phyloP scores from a whole-genome alignment of 2,329 filamentous ascomycete species.

The Lasiodiplodia sp. region DNA sequence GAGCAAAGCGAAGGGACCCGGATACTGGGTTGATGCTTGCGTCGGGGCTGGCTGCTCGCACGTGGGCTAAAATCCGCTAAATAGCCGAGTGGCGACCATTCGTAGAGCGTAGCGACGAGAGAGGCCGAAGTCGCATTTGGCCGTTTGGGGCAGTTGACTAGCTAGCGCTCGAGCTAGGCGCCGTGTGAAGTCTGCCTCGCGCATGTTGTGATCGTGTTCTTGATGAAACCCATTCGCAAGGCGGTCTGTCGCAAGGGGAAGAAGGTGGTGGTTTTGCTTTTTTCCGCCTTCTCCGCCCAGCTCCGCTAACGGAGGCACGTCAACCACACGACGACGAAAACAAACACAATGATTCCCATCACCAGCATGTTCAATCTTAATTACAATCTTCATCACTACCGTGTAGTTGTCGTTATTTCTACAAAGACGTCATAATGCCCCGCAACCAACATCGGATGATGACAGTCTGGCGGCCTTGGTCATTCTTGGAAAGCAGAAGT shows the following conservation, averaged over 20 bases:
- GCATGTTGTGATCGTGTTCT: not conserved
- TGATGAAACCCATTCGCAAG: not conserved
- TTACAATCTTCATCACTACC: not conserved
- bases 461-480: not conserved
- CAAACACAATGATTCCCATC: not conserved
- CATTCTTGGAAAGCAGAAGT: not conserved
- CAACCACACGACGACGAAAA: not conserved
- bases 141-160: not conserved
- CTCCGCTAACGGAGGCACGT: conserved; percentile 3
- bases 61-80: not conserved
- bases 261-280: not conserved
- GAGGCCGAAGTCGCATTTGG: not conserved
- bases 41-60: not conserved
- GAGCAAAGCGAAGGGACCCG: not conserved
- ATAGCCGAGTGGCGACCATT: not conserved
- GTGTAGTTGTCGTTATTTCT: not conserved
- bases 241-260: conserved; percentile 6
- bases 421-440: not conserved
- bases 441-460: not conserved
- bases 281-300: not conserved
- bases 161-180: not conserved
- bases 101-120: not conserved
- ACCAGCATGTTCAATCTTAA: not conserved
- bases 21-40: conserved; percentile 16
- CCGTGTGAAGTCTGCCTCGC: not conserved